phyloP scores from a whole-genome alignment of 441 rosid species.

The Gossypium trilobum region DNA sequence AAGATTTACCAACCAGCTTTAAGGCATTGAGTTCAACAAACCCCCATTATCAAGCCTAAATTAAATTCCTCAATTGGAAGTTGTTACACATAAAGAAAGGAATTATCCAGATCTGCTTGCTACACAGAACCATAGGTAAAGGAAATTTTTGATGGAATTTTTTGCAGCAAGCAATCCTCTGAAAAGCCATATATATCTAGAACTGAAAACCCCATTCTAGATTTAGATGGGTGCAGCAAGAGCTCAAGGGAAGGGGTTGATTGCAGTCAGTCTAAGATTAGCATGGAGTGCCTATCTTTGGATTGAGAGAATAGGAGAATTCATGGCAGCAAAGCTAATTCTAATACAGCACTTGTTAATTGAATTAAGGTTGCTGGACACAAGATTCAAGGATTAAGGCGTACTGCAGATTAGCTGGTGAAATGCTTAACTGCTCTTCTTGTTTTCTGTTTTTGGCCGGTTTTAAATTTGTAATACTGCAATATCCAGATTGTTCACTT shows the following conservation, averaged over 20 bases:
- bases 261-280: not conserved
- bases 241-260: not conserved
- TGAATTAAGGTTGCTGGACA: not conserved
- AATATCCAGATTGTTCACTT: too few relatives aligned
- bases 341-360: not conserved
- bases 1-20: not conserved
- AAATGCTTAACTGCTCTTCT: too few relatives aligned
- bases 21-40: not conserved
- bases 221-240: not conserved
- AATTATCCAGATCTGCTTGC: not conserved
- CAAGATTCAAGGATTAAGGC: not conserved
- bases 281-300: not conserved
- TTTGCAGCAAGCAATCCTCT: not conserved
- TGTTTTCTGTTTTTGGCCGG: too few relatives aligned
- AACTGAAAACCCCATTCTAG: not conserved
- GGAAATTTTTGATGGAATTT: not conserved
- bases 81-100: not conserved
- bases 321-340: not conserved
- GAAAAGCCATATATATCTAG: not conserved
- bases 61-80: slow-evolving; percentile 1
- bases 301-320: not conserved
- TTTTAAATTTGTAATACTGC: too few relatives aligned
- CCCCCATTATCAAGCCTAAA: not conserved
- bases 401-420: too few relatives aligned
- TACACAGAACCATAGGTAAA: not conserved